These are phyloP conservation scores for Ophiognomonia clavigignenti-juglandacearum DNA, from an alignment of 2,329 filamentous ascomycete species.

Conservation along the genomic window DNA sequence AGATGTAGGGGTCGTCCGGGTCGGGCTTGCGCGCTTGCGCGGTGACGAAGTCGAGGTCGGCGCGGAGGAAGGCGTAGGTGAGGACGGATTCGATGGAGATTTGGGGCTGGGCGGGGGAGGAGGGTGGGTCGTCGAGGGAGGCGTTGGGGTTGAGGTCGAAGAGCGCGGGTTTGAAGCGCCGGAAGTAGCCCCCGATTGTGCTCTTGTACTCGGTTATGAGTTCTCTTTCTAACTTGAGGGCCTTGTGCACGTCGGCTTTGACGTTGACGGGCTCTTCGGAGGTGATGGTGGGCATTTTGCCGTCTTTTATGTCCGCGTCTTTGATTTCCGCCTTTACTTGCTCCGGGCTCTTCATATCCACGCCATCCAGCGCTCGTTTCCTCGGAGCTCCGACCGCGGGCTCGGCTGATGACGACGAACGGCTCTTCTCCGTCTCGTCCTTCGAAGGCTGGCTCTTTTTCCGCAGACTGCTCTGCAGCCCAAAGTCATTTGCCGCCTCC, in stretches of 20 bases:
- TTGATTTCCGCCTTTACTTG: slow-evolving; percentile 36
- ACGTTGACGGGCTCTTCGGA: slow-evolving; percentile 41
- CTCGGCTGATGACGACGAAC: slow-evolving; percentile 9
- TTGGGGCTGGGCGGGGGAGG: slow-evolving; percentile 14
- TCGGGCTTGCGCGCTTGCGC: slow-evolving; percentile 82
- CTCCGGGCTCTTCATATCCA: slow-evolving; percentile 46
- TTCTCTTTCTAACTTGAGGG: slow-evolving; percentile 62
- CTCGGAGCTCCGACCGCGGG: neutral
- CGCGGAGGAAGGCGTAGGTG: slow-evolving; percentile 87
- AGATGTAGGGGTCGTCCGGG: slow-evolving; percentile 62
- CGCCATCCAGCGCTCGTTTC: slow-evolving; percentile 21
- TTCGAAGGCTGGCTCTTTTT: slow-evolving; percentile 27
- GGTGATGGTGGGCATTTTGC: slow-evolving; percentile 29
- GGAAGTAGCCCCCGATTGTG: slow-evolving; percentile 90
- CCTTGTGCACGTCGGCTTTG: slow-evolving; percentile 50
- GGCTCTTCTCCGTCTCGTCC: slow-evolving; percentile 4
- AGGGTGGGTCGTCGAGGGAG: slow-evolving; percentile 4
- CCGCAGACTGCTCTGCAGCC: slow-evolving; percentile 69
- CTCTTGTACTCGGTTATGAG: slow-evolving; percentile 75
- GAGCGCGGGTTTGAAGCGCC: slow-evolving; percentile 77
- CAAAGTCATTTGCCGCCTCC: slow-evolving; percentile 70
- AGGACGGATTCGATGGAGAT: slow-evolving; percentile 72
- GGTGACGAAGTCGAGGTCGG: slow-evolving; percentile 89
- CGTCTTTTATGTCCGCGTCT: slow-evolving; percentile 27
- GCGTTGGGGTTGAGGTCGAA: slow-evolving; percentile 47